phyloP scores from a whole-genome alignment of 768 basidiomycete species.

The Calocera viscosa region DNA sequence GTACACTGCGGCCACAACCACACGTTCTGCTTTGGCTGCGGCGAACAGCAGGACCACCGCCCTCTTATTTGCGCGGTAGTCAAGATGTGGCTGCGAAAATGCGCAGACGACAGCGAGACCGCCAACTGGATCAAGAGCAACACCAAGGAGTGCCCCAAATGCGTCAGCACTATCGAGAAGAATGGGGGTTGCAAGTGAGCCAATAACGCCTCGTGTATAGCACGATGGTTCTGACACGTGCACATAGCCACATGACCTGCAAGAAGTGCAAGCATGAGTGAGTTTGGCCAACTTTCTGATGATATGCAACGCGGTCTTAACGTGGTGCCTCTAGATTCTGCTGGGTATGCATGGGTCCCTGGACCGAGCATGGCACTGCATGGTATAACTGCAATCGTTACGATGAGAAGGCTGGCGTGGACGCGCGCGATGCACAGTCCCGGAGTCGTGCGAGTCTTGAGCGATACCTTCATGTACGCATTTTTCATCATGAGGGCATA shows the following conservation, averaged over 20 bases:
- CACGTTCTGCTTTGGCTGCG: conserved; percentile 91
- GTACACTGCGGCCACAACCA: conserved; percentile 73
- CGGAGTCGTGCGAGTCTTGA: conserved; percentile 81
- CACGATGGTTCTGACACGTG: conserved; percentile 14
- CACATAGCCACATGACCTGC: conserved; percentile 91
- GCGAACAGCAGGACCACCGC: conserved; percentile 76
- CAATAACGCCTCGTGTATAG: neutral
- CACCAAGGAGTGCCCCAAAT: conserved; percentile 94
- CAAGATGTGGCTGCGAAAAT: conserved; percentile 92
- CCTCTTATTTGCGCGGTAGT: conserved; percentile 84
- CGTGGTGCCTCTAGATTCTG: conserved; percentile 47
- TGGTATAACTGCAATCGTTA: conserved; percentile 99
- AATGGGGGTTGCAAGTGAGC: conserved; percentile 99
- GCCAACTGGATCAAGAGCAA: conserved; percentile 99
- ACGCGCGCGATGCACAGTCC: conserved; percentile 85
- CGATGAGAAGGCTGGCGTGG: conserved; percentile 79
- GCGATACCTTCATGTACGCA: conserved; percentile 82
- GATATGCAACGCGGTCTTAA: conserved; percentile 10
- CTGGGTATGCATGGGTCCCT: conserved; percentile 99
- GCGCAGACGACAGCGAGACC: conserved; percentile 93
- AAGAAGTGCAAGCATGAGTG: conserved; percentile 93
- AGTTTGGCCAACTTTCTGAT: conserved; percentile 9
- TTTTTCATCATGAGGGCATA: conserved; percentile 9
- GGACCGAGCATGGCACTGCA: conserved; percentile 91
- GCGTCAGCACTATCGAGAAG: conserved; percentile 98